These are phyloP conservation scores for Penicillium freii DNA, from an alignment of 2,329 filamentous ascomycete genomes.

Conservation along the genomic window DNA sequence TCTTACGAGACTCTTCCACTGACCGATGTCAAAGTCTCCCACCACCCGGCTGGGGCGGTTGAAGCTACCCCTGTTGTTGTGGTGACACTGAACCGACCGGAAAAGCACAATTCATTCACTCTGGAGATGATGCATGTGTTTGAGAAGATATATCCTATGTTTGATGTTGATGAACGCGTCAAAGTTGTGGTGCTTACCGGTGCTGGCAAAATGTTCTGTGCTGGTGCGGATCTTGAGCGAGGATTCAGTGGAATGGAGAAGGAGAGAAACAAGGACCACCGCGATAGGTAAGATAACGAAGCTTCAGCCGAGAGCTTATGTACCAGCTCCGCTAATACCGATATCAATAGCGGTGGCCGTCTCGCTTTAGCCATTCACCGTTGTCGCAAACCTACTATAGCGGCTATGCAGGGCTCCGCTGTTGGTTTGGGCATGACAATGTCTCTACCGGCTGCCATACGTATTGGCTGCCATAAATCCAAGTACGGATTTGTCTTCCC, in stretches of 20 bases:
- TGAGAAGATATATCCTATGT: slow-evolving; percentile 1
- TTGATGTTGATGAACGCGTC: slow-evolving; percentile 11
- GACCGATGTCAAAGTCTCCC: slow-evolving; percentile 33
- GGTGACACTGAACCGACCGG: slow-evolving; percentile 53
- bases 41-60: slow-evolving; percentile 44
- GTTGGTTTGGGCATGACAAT: slow-evolving; percentile 7
- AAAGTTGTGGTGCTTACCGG: slow-evolving; percentile 12
- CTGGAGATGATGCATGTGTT: slow-evolving; percentile 49
- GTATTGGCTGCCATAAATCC: slow-evolving; percentile 2
- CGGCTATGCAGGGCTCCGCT: slow-evolving; percentile 1
- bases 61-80: slow-evolving; percentile 47
- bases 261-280: slow-evolving; percentile 2
- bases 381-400: slow-evolving; percentile 7
- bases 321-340: not conserved
- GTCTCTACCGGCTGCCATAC: slow-evolving; percentile 1
- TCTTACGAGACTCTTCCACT: slow-evolving; percentile 32
- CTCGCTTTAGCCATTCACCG: slow-evolving; percentile 2
- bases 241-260: slow-evolving; percentile 4
- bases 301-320: not conserved
- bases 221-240: slow-evolving; percentile 7
- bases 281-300: slow-evolving; percentile 1
- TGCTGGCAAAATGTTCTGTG: slow-evolving; percentile 10
- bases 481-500: slow-evolving; percentile 12
- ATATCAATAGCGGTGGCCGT: slow-evolving; percentile 2
- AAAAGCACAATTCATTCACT: slow-evolving; percentile 58